Percentiles rank a stretch among this genome's conserved stretches.
These are phyloP conservation scores for Diaporthe australafricana DNA, from an alignment of 2,329 filamentous ascomycete genomes.

Conservation along the genomic window DNA sequence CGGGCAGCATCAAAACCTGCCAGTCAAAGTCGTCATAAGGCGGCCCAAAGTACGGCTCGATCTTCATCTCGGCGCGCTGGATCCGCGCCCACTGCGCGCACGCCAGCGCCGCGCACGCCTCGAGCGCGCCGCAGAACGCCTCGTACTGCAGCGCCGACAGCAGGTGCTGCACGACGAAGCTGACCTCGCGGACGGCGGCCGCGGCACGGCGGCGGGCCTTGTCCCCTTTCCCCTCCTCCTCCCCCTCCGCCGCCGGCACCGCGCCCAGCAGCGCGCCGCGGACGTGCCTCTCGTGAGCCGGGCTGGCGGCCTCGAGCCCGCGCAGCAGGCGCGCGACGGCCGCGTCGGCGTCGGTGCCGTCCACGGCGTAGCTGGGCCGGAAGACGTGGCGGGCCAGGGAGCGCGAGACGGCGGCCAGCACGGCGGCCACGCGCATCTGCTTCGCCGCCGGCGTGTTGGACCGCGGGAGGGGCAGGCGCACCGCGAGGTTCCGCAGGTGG, in stretches of 20 bases:
- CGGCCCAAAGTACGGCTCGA: conserved; percentile 51
- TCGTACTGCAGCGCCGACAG: conserved; percentile 47
- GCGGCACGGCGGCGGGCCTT: conserved; percentile 42
- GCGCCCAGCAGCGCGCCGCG: conserved; percentile 46
- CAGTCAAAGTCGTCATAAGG: conserved; percentile 50
- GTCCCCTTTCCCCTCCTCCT: not conserved
- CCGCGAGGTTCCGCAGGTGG: conserved; percentile 46
- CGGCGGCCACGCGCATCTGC: conserved; percentile 50
- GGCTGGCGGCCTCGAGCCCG: conserved; percentile 45
- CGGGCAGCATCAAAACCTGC: conserved; percentile 49
- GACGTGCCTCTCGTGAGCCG: conserved; percentile 46
- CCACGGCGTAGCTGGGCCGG: conserved; percentile 49
- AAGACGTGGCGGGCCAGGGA: conserved; percentile 49
- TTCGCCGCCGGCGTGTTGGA: conserved; percentile 50
- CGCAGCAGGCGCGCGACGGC: conserved; percentile 47
- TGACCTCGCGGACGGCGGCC: conserved; percentile 49
- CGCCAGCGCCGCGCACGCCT: conserved; percentile 44
- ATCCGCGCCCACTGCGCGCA: conserved; percentile 49
- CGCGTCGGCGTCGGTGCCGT: conserved; percentile 41
- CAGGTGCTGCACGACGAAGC: conserved; percentile 49
- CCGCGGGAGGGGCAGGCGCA: conserved; percentile 48
- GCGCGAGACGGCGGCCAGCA: conserved; percentile 48
- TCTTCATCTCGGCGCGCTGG: conserved; percentile 47
- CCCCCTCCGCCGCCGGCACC: not conserved
- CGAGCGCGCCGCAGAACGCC: conserved; percentile 45